Conservation (phyloP, 306 rosid genomes). For the Dicorynia guianensis region DNA sequence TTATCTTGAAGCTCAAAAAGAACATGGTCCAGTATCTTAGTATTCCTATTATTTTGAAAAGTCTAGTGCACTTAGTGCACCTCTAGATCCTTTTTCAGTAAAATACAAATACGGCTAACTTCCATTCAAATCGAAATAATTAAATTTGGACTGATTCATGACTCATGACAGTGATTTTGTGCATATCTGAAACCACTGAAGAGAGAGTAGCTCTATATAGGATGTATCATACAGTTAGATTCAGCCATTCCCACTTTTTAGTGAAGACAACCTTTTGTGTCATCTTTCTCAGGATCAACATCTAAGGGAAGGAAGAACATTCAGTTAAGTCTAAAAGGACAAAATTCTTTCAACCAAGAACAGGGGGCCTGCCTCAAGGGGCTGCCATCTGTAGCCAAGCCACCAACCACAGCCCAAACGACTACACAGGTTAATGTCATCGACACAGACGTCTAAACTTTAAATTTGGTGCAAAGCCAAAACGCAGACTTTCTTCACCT, state of each 20-base stretch:
- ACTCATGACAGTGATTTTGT: constrained; percentile 54
- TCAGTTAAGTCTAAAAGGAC: constrained; percentile 48
- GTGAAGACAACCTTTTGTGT: constrained; percentile 52
- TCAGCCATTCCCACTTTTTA: constrained; percentile 51
- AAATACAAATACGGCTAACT: constrained; percentile 43
- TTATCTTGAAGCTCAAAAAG: constrained; percentile 34
- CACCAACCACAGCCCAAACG: constrained; percentile 45
- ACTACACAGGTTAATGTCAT: constrained; percentile 37
- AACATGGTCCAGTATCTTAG: constrained; percentile 18
- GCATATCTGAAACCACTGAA: constrained; percentile 58
- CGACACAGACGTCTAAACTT: constrained; percentile 50
- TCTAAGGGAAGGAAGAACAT: constrained; percentile 38
- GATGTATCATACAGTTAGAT: constrained; percentile 33
- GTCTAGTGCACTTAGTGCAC: constrained; percentile 33
- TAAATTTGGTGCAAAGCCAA: constrained; percentile 43
- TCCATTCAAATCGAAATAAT: constrained; percentile 43
- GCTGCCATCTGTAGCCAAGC: constrained; percentile 42
- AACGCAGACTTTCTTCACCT: constrained; percentile 24
- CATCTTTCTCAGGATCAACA: constrained; percentile 45
- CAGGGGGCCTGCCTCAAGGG: constrained; percentile 41
- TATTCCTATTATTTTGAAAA: constrained; percentile 36
- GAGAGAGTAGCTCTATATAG: constrained; percentile 10
- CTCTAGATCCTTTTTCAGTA: constrained; percentile 21
- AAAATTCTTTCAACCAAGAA: constrained; percentile 32
- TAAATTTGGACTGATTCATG: constrained; percentile 48